Evolutionary conservation across 1,284 basidiomycete species (phyloP).

Genomic region (Neolentinus lepideus): DNA sequence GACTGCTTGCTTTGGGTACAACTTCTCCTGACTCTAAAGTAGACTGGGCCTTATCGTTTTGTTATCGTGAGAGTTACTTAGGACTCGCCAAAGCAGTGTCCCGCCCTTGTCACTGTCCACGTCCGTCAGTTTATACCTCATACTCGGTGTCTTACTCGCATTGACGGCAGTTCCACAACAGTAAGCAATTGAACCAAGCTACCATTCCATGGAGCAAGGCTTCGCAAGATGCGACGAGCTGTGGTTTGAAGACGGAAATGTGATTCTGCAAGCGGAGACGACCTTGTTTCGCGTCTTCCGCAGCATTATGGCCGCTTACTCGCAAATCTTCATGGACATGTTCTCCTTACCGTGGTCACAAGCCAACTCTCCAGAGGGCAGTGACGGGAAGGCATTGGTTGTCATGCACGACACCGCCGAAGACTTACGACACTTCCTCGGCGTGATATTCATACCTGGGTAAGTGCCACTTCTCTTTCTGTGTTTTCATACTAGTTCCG

Average conservation of each 20-base stretch:
- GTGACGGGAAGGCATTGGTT: not conserved
- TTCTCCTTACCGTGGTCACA: not conserved
- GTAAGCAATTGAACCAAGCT: no score
- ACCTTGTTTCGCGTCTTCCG: not conserved
- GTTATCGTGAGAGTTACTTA: no score
- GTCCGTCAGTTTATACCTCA: no score
- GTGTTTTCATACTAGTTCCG: not conserved
- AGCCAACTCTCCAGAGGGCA: not conserved
- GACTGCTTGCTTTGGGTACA: no score
- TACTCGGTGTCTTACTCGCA: no score
- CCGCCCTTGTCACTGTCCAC: no score
- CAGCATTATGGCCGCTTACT: not conserved
- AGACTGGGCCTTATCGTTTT: no score
- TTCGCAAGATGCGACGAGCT: not conserved
- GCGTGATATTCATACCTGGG: not conserved
- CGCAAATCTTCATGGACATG: not conserved
- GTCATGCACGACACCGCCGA: not conserved
- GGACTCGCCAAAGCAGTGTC: no score
- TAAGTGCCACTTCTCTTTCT: not conserved
- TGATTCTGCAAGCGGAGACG: conserved; percentile 5
- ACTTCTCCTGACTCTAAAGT: no score
- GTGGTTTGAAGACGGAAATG: conserved; percentile 1
- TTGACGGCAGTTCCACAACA: no score
- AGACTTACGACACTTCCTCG: not conserved
- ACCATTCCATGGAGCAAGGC: no score